Evolutionary conservation across 257 asterid genomes (phyloP).

Genomic region (Dorcoceras hygrometricum): DNA sequence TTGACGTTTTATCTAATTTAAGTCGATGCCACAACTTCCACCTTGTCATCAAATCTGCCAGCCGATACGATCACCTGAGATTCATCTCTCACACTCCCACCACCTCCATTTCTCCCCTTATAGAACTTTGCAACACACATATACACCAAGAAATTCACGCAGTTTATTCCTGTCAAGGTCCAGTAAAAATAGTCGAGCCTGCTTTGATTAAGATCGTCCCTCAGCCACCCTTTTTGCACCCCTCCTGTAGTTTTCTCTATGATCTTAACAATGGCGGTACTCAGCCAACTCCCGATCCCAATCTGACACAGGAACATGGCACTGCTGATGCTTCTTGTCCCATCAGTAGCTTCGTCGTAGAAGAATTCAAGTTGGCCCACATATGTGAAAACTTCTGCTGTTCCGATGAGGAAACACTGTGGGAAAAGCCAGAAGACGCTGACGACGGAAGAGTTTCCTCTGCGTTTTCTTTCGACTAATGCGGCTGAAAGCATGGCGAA

Average conservation of each 20-base stretch:
- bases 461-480: slow-evolving; percentile 48
- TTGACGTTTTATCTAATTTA: slow-evolving; percentile 1
- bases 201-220: slow-evolving; percentile 47
- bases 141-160: slow-evolving; percentile 51
- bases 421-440: slow-evolving; percentile 74
- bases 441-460: slow-evolving; percentile 14
- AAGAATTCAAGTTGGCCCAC: slow-evolving; percentile 81
- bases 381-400: slow-evolving; percentile 70
- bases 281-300: slow-evolving; percentile 83
- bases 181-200: slow-evolving; percentile 61
- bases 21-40: slow-evolving; percentile 11
- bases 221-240: slow-evolving; percentile 52
- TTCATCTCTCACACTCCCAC: slow-evolving; percentile 32
- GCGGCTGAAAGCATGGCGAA: slow-evolving; percentile 71
- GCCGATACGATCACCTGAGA: slow-evolving; percentile 20
- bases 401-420: slow-evolving; percentile 58
- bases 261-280: slow-evolving; percentile 59
- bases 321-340: slow-evolving; percentile 75
- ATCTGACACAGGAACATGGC: slow-evolving; percentile 75
- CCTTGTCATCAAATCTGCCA: slow-evolving; percentile 5
- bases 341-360: slow-evolving; percentile 73
- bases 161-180: slow-evolving; percentile 54
- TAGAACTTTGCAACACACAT: slow-evolving; percentile 39
- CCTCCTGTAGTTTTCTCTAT: slow-evolving; percentile 47
- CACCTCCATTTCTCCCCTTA: slow-evolving; percentile 36